A percentile compares a stretch with the other conserved stretches of the same genome.
These are phyloP conservation scores for Aspergillus felis DNA, from an alignment of 2,329 filamentous ascomycete genomes.

Conservation along the genomic window DNA sequence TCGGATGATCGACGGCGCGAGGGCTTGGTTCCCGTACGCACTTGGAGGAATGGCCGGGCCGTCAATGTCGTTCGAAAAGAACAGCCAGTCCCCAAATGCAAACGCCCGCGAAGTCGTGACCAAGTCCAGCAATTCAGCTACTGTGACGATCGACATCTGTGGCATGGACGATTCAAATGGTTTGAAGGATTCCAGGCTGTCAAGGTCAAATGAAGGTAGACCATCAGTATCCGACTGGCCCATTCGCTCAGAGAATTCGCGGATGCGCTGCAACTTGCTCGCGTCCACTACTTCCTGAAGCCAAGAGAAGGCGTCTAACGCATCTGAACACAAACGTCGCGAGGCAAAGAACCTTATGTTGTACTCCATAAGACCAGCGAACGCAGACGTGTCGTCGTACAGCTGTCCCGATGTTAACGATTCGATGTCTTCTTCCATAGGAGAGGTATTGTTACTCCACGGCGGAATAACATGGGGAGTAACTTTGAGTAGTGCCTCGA, in stretches of 20 bases:
- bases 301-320: constrained; percentile 27
- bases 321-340: constrained; percentile 22
- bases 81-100: constrained; percentile 51
- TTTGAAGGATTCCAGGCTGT: constrained; percentile 11
- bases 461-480: constrained; percentile 28
- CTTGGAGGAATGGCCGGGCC: constrained; percentile 48
- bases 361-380: constrained; percentile 31
- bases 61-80: constrained; percentile 51
- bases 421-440: constrained; percentile 17
- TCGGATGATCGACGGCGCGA: constrained; percentile 52
- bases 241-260: constrained; percentile 26
- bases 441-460: constrained; percentile 24
- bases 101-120: constrained; percentile 44
- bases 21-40: constrained; percentile 44
- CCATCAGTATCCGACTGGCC: constrained; percentile 9
- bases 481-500: constrained; percentile 39
- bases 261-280: constrained; percentile 33
- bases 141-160: constrained; percentile 43
- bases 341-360: constrained; percentile 25
- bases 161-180: constrained; percentile 30
- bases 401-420: constrained; percentile 23
- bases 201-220: constrained; percentile 16
- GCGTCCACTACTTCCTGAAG: constrained; percentile 33
- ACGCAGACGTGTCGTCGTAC: constrained; percentile 32
- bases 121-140: constrained; percentile 51